Evolutionary conservation across 371 early-diverging fungal species (phyloP), one percentile per base, ranked within the genome.

Genomic region (Saksenaea oblongispora): DNA sequence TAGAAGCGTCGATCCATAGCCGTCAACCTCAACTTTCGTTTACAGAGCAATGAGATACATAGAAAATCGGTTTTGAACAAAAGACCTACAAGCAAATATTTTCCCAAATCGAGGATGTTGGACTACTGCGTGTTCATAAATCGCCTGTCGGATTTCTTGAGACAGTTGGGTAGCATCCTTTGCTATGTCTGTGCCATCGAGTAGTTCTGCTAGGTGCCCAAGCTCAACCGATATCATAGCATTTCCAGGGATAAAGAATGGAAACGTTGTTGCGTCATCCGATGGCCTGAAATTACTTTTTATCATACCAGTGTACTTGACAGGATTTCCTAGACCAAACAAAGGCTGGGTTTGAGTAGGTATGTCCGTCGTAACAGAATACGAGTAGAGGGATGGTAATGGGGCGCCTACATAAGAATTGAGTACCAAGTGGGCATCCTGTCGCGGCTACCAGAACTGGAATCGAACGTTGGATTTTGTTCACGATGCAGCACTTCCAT

Each of bases 161-260:
- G 86, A 72, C 17, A 84, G 62, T 3, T 27, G 35, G 7, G 42
- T 17, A 7, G 72, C 37, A 15, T 62, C 64, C 10, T 28, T n/a
- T 17, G 71, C 57, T n/a, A 70, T n/a, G 7, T 22, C 24, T 0
- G 2, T 59, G 0, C 28, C 44, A 28, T 22, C 11, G 5, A 74
- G 56, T 37, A 74, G 13, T 22, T 59, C 51, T 18, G 69, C 81
- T 22, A 67, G n/a, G 51, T 74, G 64, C 27, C 34, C 53, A 22
- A 88, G 70, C 66, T 87, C 88, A 3, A 84, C 85, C 5, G 82
- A 67, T 1, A 84, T 63, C 72, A 86, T 85, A 2, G 86, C 86
- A 59, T 88, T 88, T 27, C 84, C 78, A 2, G 88, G 85, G 26
- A 86, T 72, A 34, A 81, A 73, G 65, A 85, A 87, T 3, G 86